Percentiles rank a stretch among this genome's conserved stretches.
Conservation (phyloP, 805 yeast species). For the Wickerhamiella kurtzmanii region DNA sequence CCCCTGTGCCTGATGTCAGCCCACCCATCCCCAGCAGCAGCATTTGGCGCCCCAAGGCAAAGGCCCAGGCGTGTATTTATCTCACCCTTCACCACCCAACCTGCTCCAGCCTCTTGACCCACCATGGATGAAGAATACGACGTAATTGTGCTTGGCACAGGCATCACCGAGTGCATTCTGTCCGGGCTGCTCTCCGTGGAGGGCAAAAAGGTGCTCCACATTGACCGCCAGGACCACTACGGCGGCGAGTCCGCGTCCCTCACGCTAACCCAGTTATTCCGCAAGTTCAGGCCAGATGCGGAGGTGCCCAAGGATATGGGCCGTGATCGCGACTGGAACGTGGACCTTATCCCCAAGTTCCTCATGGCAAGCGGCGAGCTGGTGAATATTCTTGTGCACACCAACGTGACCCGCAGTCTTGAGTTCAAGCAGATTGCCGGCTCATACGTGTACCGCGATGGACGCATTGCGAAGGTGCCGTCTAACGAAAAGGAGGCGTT, state of each 20-base stretch:
- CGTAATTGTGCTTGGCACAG: conserved; percentile 86
- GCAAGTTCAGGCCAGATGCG: conserved; percentile 67
- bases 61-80: neutral
- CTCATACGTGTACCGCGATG: conserved; percentile 80
- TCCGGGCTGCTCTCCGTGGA: conserved; percentile 94
- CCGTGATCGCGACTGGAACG: conserved; percentile 94
- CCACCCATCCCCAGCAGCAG: neutral
- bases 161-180: conserved; percentile 91
- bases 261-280: conserved; percentile 40
- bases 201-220: conserved; percentile 92
- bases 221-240: conserved; percentile 90
- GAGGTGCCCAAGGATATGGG: conserved; percentile 51
- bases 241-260: conserved; percentile 45
- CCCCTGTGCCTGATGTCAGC: neutral
- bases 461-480: conserved; percentile 90
- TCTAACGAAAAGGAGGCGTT: conserved; percentile 84
- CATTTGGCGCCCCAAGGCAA: too few species aligned
- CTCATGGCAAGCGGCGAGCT: conserved; percentile 96
- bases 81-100: neutral
- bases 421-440: conserved; percentile 97
- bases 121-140: conserved; percentile 92
- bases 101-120: too few species aligned
- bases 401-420: conserved; percentile 89
- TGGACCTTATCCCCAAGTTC: conserved; percentile 91
- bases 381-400: conserved; percentile 87